Evolutionary conservation across 768 basidiomycete genomes (phyloP), one percentile per base, ranked within the genome.

Genomic region (Chalciporus pseudorubinellus): DNA sequence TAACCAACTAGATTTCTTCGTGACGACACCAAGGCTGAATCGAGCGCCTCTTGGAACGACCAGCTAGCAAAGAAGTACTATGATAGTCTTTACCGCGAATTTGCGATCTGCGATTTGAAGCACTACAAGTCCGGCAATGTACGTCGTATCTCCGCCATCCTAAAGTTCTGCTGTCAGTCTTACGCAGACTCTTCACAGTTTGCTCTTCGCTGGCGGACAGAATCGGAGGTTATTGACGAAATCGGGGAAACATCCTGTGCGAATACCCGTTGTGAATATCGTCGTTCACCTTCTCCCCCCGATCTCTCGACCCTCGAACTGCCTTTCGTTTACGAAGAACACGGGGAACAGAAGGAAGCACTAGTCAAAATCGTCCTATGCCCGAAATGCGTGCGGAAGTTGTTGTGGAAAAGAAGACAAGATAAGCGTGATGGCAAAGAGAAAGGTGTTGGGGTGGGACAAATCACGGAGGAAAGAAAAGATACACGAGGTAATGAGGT

Each of bases 101-200:
- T 86, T 60, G 92, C 90, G 0, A 75, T 94, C 19, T 93, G 91
- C 64, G 92, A 98, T 70, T 74, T 98, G 53, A 98, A 98, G 73
- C 95, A 98, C 64, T 97, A 91, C 77, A 97, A 93, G 72, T 84
- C 88, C 0, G 90, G 92, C 14, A 87, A 89, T 53, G 92, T 95
- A 55, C 56, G 85, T 65, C 48, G 8, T 41, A 43, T 47, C 22
- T 20, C 31, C 34, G 42, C 4, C 20, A 13, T 7, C 12, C 7
- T 40, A 36, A 34, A 21, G 33, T 19, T 28, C 47, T 34, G 24
- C 14, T 47, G 26, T 18, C 52, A 20, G 28, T 22, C 44, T 53
- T 22, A 48, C 38, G 8, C 38, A 26, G 11, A 19, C n/a, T 39
- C 8, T 42, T 16, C 54, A 20, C 54, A 94, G 86, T 87, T 98